Percentiles rank a stretch among this genome's conserved stretches.
Conservation (phyloP, 495 filamentous ascomycete genomes). For the Filosporella fistucella region DNA sequence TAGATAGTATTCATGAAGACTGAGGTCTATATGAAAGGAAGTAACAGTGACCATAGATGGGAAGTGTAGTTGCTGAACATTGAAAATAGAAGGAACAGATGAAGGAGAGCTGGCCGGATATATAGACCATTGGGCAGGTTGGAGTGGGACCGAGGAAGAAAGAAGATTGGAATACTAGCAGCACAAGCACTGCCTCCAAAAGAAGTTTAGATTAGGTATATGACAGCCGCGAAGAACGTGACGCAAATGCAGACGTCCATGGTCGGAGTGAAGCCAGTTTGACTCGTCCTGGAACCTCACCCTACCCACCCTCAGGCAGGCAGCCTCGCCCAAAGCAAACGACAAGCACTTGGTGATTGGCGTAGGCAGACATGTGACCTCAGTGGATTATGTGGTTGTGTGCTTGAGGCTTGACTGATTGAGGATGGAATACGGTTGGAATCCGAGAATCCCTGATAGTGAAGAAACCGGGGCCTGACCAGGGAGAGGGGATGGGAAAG, state of each 20-base stretch:
- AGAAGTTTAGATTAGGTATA: constrained; percentile 13
- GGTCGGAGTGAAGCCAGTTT: too few species aligned
- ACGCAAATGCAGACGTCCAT: constrained; percentile 15
- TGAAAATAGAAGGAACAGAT: too few species aligned
- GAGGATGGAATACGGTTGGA: constrained; percentile 10
- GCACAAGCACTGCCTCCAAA: constrained; percentile 22
- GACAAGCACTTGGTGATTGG: background rate
- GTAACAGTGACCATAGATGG: too few species aligned
- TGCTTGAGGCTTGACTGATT: background rate
- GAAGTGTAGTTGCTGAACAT: background rate
- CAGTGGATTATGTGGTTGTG: too few species aligned
- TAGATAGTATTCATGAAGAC: too few species aligned
- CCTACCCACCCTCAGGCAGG: too few species aligned
- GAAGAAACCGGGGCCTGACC: background rate
- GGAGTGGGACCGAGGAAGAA: constrained; percentile 11
- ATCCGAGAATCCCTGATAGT: constrained; percentile 19
- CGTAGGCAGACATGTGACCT: constrained; percentile 2
- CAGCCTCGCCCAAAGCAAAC: constrained; percentile 10
- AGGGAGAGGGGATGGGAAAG: background rate
- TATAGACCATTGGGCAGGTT: constrained; percentile 1
- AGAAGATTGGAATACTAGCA: constrained; percentile 7
- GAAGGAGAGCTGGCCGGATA: constrained; percentile 7
- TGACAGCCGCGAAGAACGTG: constrained; percentile 21
- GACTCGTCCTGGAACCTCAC: too few species aligned
- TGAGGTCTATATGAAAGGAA: too few species aligned